These are phyloP conservation scores for Pseudogymnoascus sp. DNA, from an alignment of 2,329 filamentous ascomycete genomes.

Conservation along the genomic window DNA sequence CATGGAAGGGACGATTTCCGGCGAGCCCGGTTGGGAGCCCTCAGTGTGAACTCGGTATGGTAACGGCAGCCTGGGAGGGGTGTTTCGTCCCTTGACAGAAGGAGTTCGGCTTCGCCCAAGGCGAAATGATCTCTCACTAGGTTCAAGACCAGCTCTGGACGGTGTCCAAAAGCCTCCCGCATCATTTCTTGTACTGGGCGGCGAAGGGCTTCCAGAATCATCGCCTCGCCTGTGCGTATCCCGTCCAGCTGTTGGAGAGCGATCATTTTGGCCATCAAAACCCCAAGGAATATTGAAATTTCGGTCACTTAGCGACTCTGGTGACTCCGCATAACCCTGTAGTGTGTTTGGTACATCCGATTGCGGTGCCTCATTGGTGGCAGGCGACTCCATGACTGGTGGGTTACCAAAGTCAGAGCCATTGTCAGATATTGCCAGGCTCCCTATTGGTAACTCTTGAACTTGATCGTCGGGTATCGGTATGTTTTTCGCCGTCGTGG, in stretches of 20 bases:
- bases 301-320: neutral
- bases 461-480: neutral
- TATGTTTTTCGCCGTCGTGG: neutral
- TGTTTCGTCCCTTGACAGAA: neutral
- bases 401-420: neutral
- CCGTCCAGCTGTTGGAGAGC: neutral
- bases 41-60: slow-evolving; percentile 1
- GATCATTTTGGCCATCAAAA: neutral
- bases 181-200: neutral
- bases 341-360: neutral
- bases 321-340: neutral
- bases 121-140: neutral
- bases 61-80: neutral
- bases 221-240: neutral
- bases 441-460: neutral
- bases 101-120: neutral
- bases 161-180: neutral
- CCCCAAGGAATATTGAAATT: neutral
- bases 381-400: neutral
- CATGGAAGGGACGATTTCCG: neutral
- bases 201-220: neutral
- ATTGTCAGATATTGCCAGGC: neutral
- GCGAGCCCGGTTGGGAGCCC: neutral
- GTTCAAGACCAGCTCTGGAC: neutral
- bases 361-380: neutral